Evolutionary conservation across 352 stramenopile species (phyloP), one percentile per base, ranked within the genome.

Genomic region (Stephanocyclus meneghinianus): DNA sequence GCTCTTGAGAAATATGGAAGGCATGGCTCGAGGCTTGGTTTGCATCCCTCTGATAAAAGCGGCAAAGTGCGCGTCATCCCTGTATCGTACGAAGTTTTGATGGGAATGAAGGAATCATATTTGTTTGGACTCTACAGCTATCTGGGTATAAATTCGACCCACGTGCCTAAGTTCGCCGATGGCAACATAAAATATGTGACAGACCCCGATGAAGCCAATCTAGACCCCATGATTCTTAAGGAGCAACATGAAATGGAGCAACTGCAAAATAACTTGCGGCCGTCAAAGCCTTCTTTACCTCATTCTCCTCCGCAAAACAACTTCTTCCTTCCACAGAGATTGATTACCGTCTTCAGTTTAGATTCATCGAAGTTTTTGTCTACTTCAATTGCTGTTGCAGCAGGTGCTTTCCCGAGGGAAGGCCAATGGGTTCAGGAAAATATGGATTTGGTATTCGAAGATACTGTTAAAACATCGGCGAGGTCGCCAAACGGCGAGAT

Each of bases 151-250:
- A 65, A 76, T 62, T 77, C 65, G 1, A 76, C 66, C 0, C 78
- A 73, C 47, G 15, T 64, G 2, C 74, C 74, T 15, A 26, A 57
- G 18, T 81, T 81, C 61, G 16, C 40, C 13, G 74, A 81, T 62
- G 74, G 50, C 18, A 81, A 81, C 64, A 37, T 40, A 4, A 78
- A 73, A 50, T 81, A 74, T 57, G 74, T 81, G 5, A 50, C 32
- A 26, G 55, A 63, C 42, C 8, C 32, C 3, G 18, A 30, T 18
- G 35, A 50, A 40, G 48, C 21, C 26, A 65, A 50, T 35, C 45
- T 53, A 26, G n/a, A 53, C 45, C 13, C 45, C 6, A 15, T 26
- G 10, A 16, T 6, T 26, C 15, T 4, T 0, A 51, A 18, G 30
- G 9, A 51, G 29, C 57, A 18, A 3, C 10, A 32, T 32, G 16